Base-by-base conservation (phyloP, 371 early-diverging fungal genomes). In the Mortierella sp. region DNA sequence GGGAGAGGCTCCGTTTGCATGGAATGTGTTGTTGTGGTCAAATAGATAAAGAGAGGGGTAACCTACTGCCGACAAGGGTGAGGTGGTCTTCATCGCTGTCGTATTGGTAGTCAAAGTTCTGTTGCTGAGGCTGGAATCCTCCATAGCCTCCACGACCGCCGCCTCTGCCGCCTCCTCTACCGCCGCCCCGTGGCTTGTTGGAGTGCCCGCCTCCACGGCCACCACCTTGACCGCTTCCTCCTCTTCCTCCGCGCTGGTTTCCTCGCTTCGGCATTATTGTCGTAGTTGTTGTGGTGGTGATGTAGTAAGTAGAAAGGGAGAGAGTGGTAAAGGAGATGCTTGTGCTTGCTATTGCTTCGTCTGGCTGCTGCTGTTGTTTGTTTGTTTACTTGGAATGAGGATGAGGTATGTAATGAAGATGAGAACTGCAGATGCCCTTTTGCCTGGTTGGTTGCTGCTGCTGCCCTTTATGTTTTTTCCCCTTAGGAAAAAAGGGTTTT, bases 221-320 rank as follows among this genome's bases (percentile, higher is more conserved):
- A 24, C 79, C 53, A 5, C 73, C 71, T 46, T 78, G 75, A n/a
- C 81, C 72, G 21, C 77, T 46, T n/a, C 72, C 16, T 26, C 79
- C 74, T 48, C 80, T 69, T 37, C 75, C 76, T 50, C 76, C 71
- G 5, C 54, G 75, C 64, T 83, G 76, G 31, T 72, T 77, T 53
- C 81, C 75, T 79, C 77, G 53, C 67, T 79, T 75, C 28, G 80
- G 72, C 84, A 84, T 83, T 69, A n/a, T n/a, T n/a, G n/a, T n/a
- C n/a, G n/a, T n/a, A 4, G 61, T 48, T 28, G 53, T 14, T 19
- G 14, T 46, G 28, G 46, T 71, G 71, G 19, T 43, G 57, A n/a
- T n/a, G 31, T 34, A 31, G 34, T 61, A 16, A 31, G 5, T 16
- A 8, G 37, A 54, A 8, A 11, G 46, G 24, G 31, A 19, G 51